phyloP scores from a whole-genome alignment of 139 green algal genomes.

The Picochlorum sp. region DNA sequence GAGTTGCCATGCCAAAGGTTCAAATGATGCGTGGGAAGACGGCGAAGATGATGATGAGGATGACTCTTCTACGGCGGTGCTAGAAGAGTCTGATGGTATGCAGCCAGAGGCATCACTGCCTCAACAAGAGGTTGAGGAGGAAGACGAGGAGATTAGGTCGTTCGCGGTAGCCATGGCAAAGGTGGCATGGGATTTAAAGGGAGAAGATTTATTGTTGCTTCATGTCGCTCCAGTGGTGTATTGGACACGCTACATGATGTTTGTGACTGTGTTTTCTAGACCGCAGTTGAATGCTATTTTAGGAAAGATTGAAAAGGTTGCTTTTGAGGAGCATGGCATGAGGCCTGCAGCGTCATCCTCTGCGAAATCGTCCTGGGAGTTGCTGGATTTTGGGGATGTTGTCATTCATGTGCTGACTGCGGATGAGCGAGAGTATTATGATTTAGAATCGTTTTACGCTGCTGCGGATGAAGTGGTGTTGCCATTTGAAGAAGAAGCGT shows the following conservation, averaged over 20 bases:
- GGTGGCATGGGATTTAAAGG: constrained; percentile 34
- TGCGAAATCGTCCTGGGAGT: constrained; percentile 35
- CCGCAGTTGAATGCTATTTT: constrained; percentile 65
- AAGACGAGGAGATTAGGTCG: constrained; percentile 4
- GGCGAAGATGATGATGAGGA: too few relatives aligned
- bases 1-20: too few relatives aligned
- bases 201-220: constrained; percentile 48
- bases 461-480: constrained; percentile 48
- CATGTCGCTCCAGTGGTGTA: constrained; percentile 54
- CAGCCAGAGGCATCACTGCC: neutral
- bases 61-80: too few relatives aligned
- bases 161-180: constrained; percentile 14
- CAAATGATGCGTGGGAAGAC: too few relatives aligned
- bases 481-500: constrained; percentile 14
- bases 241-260: constrained; percentile 56
- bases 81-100: neutral
- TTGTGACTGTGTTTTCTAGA: constrained; percentile 39
- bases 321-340: constrained; percentile 17
- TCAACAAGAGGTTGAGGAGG: neutral
- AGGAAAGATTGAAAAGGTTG: constrained; percentile 43
- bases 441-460: constrained; percentile 52
- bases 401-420: constrained; percentile 53
- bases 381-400: constrained; percentile 49
- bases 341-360: neutral
- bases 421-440: constrained; percentile 53